A percentile compares a stretch with the other conserved stretches of the same genome.
Conservation (phyloP, 257 asterid species). For the Ophiorrhiza pumila region DNA sequence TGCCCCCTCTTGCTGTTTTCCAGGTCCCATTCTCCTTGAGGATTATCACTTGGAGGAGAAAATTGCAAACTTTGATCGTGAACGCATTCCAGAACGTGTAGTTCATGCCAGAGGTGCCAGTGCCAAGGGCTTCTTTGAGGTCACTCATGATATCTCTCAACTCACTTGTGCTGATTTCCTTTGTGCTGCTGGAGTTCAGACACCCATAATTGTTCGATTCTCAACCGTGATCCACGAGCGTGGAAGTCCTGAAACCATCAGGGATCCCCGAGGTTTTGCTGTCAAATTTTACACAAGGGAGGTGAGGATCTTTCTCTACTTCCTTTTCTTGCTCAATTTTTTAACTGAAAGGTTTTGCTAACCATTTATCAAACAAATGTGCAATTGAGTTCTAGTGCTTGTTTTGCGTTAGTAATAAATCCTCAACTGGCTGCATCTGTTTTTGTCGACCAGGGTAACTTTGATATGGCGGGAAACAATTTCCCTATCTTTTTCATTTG, state of each 20-base stretch:
- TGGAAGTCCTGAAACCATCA: slow-evolving; percentile 95
- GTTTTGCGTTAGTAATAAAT: neutral
- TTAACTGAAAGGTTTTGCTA: neutral
- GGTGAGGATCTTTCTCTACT: slow-evolving; percentile 21
- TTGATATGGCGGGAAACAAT: slow-evolving; percentile 95
- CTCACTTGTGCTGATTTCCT: slow-evolving; percentile 97
- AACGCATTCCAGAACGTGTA: slow-evolving; percentile 92
- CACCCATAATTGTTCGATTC: slow-evolving; percentile 86
- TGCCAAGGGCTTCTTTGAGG: slow-evolving; percentile 98
- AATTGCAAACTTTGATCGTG: slow-evolving; percentile 84
- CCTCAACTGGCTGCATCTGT: neutral
- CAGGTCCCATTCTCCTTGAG: slow-evolving; percentile 93
- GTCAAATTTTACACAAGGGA: slow-evolving; percentile 60
- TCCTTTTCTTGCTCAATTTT: neutral
- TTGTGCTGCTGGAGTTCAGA: slow-evolving; percentile 95
- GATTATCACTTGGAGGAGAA: slow-evolving; percentile 94
- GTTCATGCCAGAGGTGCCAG: slow-evolving; percentile 98
- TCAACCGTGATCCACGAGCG: slow-evolving; percentile 98
- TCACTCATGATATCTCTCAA: slow-evolving; percentile 79
- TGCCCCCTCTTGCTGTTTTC: neutral
- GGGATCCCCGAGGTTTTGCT: slow-evolving; percentile 91
- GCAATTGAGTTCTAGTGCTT: too few relatives aligned
- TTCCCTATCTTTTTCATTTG: slow-evolving; percentile 89
- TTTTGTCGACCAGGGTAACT: slow-evolving; percentile 65
- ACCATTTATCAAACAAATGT: too few relatives aligned